These are phyloP conservation scores for Paramarasmius palmivorus DNA, from an alignment of 1,284 basidiomycete genomes.

Conservation along the genomic window DNA sequence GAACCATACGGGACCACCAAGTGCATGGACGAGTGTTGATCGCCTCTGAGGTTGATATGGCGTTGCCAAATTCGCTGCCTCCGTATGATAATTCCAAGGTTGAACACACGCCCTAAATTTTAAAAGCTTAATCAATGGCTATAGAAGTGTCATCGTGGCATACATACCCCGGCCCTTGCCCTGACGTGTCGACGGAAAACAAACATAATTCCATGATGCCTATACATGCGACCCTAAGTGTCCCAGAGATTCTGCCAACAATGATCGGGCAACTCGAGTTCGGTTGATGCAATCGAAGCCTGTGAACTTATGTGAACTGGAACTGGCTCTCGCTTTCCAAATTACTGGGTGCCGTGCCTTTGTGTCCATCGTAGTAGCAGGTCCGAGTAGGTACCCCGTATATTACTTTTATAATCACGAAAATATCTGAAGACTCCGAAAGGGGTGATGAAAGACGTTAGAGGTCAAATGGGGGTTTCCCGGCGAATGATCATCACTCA, in stretches of 20 bases:
- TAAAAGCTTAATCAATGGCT: constrained; percentile 24
- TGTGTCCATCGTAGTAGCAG: no score
- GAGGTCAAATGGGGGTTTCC: constrained; percentile 5
- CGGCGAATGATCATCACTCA: constrained; percentile 9
- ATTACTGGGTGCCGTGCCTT: constrained; percentile 2
- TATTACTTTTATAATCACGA: not conserved
- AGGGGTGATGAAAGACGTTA: constrained; percentile 1
- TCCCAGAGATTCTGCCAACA: not conserved
- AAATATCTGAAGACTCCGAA: not conserved
- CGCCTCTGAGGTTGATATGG: no score
- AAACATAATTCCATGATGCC: not conserved
- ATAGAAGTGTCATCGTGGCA: constrained; percentile 5
- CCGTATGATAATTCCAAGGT: not conserved
- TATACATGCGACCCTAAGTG: not conserved
- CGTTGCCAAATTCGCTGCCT: no score
- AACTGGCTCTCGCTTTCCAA: not conserved
- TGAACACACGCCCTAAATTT: constrained; percentile 29
- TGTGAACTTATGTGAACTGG: constrained; percentile 1
- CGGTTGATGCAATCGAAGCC: not conserved
- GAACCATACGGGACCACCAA: no score
- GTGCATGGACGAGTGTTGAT: no score
- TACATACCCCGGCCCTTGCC: not conserved
- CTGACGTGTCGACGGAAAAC: not conserved
- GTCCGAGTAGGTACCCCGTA: no score
- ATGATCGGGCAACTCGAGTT: constrained; percentile 4